Evolutionary conservation across 495 filamentous ascomycete genomes (phyloP), one percentile per base, ranked within the genome.

Genomic region (Penicillium coprophilum): DNA sequence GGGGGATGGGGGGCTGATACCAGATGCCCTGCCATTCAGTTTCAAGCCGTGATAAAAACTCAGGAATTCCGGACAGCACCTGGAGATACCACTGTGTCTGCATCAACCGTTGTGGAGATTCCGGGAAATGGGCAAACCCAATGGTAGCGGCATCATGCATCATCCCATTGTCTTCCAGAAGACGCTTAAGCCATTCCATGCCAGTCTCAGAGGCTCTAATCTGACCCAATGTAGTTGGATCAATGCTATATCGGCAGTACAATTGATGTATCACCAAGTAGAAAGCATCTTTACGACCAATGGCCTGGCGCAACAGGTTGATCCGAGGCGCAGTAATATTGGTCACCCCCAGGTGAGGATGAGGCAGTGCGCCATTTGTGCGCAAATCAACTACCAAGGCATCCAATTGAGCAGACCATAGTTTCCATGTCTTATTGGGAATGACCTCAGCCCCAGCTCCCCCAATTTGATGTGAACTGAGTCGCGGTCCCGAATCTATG

Each of bases 231-330:
- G 46, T 34, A 11, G 7, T 39, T n/a, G 52, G 21, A 20, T 59
- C 56, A 31, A 53, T 39, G 30, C 69, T 71, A 73, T 77, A 80
- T 13, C 80, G 61, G 63, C 84, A 87, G 64, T 82, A 90, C 2
- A 89, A 53, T 57, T 90, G 87, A 69, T 92, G 89, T 6, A 90
- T 63, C 11, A 75, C 75, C 47, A 91, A 44, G 62, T 87, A 92
- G 62, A 88, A 80, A 24, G 72, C 51, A 58, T 92, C 89, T 10
- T 77, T 66, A 0, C 68, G 44, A 3, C 47, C 9, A 59, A 82
- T 87, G 0, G 88, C 87, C n/a, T 85, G 71, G 4, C 46, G 55
- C 5, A 92, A 62, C 1, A 89, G 73, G 39, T 70, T 58, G 24
- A 85, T 63, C 45, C 88, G 73, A n/a, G 83, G 80, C 41, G 9